Evolutionary conservation across 306 rosid genomes (phyloP).

Genomic region (Elaeagnus macrophylla): DNA sequence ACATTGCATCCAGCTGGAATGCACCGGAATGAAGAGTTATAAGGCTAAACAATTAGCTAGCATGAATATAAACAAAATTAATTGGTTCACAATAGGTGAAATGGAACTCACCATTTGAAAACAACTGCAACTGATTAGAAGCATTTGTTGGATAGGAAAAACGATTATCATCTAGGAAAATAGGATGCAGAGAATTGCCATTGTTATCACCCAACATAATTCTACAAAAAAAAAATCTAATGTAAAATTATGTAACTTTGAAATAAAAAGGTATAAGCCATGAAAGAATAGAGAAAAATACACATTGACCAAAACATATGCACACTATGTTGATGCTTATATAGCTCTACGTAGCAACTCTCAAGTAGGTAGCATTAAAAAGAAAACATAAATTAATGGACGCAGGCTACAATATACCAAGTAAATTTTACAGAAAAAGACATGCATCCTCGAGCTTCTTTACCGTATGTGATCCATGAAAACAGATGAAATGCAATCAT

Average conservation of each 20-base stretch:
- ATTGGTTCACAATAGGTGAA: slow-evolving; percentile 1
- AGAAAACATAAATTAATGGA: no score
- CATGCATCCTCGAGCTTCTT: no score
- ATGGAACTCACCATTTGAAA: slow-evolving; percentile 61
- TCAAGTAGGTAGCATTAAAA: no score
- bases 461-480: no score
- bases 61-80: neutral
- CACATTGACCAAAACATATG: neutral
- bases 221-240: slow-evolving; percentile 1
- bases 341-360: no score
- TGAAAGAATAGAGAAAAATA: slow-evolving; percentile 18
- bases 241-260: slow-evolving; percentile 19
- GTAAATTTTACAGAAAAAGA: no score
- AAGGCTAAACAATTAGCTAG: neutral
- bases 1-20: slow-evolving; percentile 17
- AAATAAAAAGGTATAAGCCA: slow-evolving; percentile 21
- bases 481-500: no score
- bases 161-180: slow-evolving; percentile 52
- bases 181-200: slow-evolving; percentile 55
- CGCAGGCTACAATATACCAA: no score
- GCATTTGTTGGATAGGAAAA: slow-evolving; percentile 49
- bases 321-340: no score
- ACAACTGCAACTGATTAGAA: slow-evolving; percentile 72
- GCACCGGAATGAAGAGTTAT: no score
- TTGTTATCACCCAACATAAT: slow-evolving; percentile 82